Conservation (phyloP, 192 early-diverging fungal species). For the Coemansia sp. region DNA sequence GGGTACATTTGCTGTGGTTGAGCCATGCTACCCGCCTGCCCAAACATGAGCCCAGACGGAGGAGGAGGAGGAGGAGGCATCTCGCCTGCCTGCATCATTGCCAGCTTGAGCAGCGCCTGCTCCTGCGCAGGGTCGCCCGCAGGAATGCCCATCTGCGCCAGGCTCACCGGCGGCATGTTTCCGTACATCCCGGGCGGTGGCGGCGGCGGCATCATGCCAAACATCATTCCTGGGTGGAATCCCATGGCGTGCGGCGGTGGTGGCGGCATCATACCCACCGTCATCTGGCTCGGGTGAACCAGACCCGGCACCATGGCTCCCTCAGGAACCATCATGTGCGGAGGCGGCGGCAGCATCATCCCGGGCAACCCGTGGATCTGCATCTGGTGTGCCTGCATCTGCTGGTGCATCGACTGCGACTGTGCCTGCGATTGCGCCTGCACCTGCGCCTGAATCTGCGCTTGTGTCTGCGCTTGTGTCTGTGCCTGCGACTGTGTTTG, state of each 20-base stretch:
- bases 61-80: slow-evolving; percentile 13
- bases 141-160: slow-evolving; percentile 30
- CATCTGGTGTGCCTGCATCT: slow-evolving; percentile 16
- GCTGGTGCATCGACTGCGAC: slow-evolving; percentile 6
- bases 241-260: slow-evolving; percentile 31
- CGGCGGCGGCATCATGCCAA: slow-evolving; percentile 39
- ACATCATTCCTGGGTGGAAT: slow-evolving; percentile 46
- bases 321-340: slow-evolving; percentile 31
- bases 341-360: slow-evolving; percentile 27
- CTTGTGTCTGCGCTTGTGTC: slow-evolving; percentile 1
- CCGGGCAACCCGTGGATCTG: slow-evolving; percentile 9
- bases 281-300: slow-evolving; percentile 10
- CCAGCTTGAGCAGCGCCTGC: slow-evolving; percentile 39
- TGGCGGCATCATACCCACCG: slow-evolving; percentile 41
- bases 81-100: no score
- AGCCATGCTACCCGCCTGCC: no score
- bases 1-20: slow-evolving; percentile 29
- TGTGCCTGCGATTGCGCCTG: neutral
- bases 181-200: slow-evolving; percentile 36
- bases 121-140: slow-evolving; percentile 23
- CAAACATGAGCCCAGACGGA: slow-evolving; percentile 33
- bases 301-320: slow-evolving; percentile 27
- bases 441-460: neutral
- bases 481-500: slow-evolving; percentile 1
- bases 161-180: slow-evolving; percentile 18